phyloP scores from a whole-genome alignment of 768 basidiomycete genomes.

The Macrolepiota dolichaula region DNA sequence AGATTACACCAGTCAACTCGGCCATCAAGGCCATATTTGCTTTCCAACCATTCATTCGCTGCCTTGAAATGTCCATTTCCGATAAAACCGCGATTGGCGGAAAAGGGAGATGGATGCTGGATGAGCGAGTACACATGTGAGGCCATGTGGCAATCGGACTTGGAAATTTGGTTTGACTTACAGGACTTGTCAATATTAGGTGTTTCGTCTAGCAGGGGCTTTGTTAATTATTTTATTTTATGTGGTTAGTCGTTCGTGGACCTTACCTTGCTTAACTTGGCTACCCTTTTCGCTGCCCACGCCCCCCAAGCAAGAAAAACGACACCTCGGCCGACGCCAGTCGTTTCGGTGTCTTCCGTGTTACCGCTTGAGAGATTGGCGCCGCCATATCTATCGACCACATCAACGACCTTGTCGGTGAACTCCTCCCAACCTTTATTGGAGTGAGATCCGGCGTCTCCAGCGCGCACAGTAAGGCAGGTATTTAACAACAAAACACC shows the following conservation, averaged over 20 bases:
- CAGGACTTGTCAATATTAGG: constrained; percentile 72
- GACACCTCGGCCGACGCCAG: constrained; percentile 63
- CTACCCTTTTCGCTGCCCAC: constrained; percentile 81
- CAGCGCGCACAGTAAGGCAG: constrained; percentile 82
- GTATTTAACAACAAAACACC: constrained; percentile 93
- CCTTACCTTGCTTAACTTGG: constrained; percentile 68
- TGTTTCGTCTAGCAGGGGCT: constrained; percentile 59
- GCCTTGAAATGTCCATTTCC: constrained; percentile 87
- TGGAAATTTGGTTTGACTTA: constrained; percentile 33
- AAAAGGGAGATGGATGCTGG: constrained; percentile 83
- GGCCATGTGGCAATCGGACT: background rate
- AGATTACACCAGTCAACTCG: constrained; percentile 67
- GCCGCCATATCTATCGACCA: constrained; percentile 74
- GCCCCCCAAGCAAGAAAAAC: constrained; percentile 89
- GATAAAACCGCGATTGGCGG: constrained; percentile 76
- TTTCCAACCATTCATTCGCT: constrained; percentile 84
- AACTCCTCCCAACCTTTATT: constrained; percentile 90
- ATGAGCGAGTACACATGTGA: constrained; percentile 14
- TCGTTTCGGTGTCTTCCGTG: constrained; percentile 18
- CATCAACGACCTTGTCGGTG: constrained; percentile 75
- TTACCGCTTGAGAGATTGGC: constrained; percentile 48
- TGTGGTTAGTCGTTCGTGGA: background rate
- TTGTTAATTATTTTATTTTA: background rate
- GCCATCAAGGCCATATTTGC: constrained; percentile 70
- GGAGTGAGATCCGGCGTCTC: constrained; percentile 75